phyloP scores from a whole-genome alignment of 192 early-diverging fungal species.

The Gryganskiella cystojenkinii region DNA sequence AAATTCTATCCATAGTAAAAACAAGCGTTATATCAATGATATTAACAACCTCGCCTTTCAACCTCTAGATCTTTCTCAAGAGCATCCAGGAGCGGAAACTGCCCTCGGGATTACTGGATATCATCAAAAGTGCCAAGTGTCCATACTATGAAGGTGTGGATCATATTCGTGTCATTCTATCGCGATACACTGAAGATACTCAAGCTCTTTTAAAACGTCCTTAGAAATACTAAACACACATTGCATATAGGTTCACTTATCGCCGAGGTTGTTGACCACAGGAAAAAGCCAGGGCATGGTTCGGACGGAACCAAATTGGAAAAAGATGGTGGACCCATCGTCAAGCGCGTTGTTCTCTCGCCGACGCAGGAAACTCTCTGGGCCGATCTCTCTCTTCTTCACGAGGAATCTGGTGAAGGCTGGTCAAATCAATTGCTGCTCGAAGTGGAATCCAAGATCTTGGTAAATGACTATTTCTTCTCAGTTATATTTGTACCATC shows the following conservation, averaged over 20 bases:
- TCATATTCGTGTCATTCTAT: neutral
- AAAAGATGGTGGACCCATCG: slow-evolving; percentile 11
- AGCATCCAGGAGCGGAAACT: slow-evolving; percentile 61
- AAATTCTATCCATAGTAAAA: neutral
- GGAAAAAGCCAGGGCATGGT: slow-evolving; percentile 28
- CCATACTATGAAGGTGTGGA: slow-evolving; percentile 61
- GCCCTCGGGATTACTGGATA: slow-evolving; percentile 74
- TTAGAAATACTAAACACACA: neutral
- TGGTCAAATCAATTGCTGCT: slow-evolving; percentile 67
- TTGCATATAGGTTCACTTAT: slow-evolving; percentile 70
- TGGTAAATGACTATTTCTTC: slow-evolving; percentile 40
- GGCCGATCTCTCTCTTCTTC: slow-evolving; percentile 61
- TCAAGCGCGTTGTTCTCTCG: slow-evolving; percentile 56
- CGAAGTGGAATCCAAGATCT: slow-evolving; percentile 71
- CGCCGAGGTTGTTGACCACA: slow-evolving; percentile 76
- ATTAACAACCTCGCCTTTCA: neutral
- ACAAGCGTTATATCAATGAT: neutral
- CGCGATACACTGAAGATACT: neutral
- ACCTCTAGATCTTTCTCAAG: slow-evolving; percentile 58
- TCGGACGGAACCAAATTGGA: neutral
- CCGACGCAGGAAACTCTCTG: slow-evolving; percentile 65
- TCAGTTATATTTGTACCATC: too few species aligned
- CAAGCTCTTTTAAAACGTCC: slow-evolving; percentile 5
- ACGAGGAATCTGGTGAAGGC: slow-evolving; percentile 53
- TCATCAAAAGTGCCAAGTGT: slow-evolving; percentile 69